Conservation (phyloP, 1,284 basidiomycete species). For the Sanghuangporus weigelae region DNA sequence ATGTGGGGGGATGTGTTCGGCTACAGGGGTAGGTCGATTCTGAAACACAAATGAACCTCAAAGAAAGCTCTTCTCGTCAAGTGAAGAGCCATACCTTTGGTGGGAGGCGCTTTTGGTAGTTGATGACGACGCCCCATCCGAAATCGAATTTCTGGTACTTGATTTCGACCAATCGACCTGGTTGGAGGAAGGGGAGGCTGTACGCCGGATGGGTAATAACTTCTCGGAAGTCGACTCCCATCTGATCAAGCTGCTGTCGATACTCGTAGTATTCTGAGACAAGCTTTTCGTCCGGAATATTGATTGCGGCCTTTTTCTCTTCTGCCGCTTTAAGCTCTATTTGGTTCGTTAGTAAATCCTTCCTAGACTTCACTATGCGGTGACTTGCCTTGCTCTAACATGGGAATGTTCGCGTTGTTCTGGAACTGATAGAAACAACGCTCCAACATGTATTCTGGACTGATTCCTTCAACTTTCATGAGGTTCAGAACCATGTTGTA, state of each 20-base stretch:
- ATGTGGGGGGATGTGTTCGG: conserved; percentile 75
- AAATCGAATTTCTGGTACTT: conserved; percentile 87
- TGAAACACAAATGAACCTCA: conserved; percentile 21
- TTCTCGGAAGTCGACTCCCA: conserved; percentile 81
- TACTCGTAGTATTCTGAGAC: conserved; percentile 91
- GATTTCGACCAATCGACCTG: conserved; percentile 87
- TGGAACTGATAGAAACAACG: conserved; percentile 99
- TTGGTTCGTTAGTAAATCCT: background rate
- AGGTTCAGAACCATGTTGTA: conserved; percentile 99
- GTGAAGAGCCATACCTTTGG: conserved; percentile 50
- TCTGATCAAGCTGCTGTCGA: conserved; percentile 86
- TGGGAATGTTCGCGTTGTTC: conserved; percentile 85
- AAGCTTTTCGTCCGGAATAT: conserved; percentile 78
- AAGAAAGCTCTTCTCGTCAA: background rate
- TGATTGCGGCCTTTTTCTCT: conserved; percentile 57
- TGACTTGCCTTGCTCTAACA: conserved; percentile 73
- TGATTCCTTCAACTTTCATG: conserved; percentile 98
- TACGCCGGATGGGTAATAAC: conserved; percentile 96
- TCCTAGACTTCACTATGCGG: background rate
- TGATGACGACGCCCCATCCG: conserved; percentile 94
- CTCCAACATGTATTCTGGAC: conserved; percentile 98
- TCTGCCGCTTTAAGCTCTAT: conserved; percentile 78
- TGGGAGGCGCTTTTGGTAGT: conserved; percentile 81
- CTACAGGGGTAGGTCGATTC: conserved; percentile 50
- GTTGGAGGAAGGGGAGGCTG: conserved; percentile 88